Conservation (phyloP, 345 rosid species). For the Iberis pinnata region DNA sequence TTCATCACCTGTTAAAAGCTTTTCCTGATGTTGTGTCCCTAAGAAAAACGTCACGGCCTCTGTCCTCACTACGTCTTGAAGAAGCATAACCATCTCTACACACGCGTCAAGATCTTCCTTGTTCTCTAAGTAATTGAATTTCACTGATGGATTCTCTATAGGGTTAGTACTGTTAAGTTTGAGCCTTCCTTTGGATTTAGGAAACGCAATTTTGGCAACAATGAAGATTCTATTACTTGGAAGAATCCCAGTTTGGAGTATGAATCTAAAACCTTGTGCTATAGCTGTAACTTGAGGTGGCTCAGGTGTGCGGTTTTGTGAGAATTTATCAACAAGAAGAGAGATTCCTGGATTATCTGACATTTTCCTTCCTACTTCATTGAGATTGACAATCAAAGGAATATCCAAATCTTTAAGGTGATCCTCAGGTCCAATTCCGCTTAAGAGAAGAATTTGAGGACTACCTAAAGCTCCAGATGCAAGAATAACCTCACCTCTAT, state of each 20-base stretch:
- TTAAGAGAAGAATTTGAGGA: conserved; percentile 59
- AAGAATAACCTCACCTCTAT: conserved; percentile 55
- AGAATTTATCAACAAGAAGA: conserved; percentile 35
- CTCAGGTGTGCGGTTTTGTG: conserved; percentile 45
- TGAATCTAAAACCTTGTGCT: conserved; percentile 42
- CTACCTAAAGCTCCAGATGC: conserved; percentile 73
- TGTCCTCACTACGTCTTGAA: conserved; percentile 50
- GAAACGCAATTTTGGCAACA: conserved; percentile 56
- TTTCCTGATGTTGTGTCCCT: conserved; percentile 30
- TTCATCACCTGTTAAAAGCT: conserved; percentile 24
- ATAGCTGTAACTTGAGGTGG: conserved; percentile 66
- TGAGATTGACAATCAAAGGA: conserved; percentile 33
- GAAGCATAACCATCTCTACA: conserved; percentile 45
- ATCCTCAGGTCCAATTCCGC: conserved; percentile 56
- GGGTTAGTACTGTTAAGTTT: conserved; percentile 44
- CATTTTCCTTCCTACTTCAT: conserved; percentile 48
- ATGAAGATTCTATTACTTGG: conserved; percentile 48
- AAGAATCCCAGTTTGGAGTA: conserved; percentile 45
- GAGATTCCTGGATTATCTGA: conserved; percentile 57
- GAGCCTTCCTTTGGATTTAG: conserved; percentile 59
- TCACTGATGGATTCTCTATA: conserved; percentile 55
- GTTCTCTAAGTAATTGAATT: conserved; percentile 55
- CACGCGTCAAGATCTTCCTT: conserved; percentile 50
- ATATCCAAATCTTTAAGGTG: conserved; percentile 45
- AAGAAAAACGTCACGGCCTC: conserved; percentile 41